Conservation (phyloP, 106 monocot species). For the Dioscorea alata region DNA sequence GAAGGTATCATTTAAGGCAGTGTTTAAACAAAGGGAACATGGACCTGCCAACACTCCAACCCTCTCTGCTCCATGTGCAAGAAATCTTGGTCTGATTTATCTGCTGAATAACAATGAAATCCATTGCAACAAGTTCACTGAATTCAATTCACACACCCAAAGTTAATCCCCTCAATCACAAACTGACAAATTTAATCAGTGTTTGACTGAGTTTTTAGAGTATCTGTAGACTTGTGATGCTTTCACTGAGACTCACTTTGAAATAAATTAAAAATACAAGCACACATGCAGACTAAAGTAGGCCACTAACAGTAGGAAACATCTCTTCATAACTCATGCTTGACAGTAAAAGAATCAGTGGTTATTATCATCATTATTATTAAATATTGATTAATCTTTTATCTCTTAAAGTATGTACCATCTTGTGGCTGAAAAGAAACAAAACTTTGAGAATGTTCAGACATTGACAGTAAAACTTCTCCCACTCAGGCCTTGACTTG, state of each 20-base stretch:
- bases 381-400: no score
- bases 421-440: no score
- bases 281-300: not conserved
- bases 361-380: no score
- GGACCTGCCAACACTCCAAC: not conserved
- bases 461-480: no score
- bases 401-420: no score
- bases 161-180: no score
- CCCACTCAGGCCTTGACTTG: no score
- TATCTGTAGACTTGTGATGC: constrained; percentile 1
- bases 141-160: no score
- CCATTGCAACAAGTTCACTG: no score
- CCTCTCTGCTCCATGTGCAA: constrained; percentile 5
- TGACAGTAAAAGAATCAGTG: not conserved
- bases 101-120: no score
- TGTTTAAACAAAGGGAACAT: not conserved
- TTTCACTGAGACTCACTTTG: not conserved
- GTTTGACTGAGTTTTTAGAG: not conserved
- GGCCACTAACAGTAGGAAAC: not conserved
- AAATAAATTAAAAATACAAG: not conserved
- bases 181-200: not conserved
- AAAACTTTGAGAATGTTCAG: no score
- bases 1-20: not conserved
- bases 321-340: not conserved
- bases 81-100: not conserved